Base-by-base conservation (phyloP, 805 yeast genomes). In the Metahyphopichia silvanorum region DNA sequence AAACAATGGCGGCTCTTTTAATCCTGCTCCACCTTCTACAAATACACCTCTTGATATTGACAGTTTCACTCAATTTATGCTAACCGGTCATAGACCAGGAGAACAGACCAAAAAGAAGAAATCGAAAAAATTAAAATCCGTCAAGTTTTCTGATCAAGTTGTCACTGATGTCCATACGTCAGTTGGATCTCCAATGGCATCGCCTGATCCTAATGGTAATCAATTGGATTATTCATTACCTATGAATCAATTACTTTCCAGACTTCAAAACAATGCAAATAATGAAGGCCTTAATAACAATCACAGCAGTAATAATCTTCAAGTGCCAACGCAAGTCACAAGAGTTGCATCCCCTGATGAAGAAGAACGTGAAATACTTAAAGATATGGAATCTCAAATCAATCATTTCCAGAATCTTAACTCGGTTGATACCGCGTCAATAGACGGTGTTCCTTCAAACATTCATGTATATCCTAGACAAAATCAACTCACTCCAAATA, bases 11-110 rank as follows among this genome's bases (percentile, higher is more conserved):
- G 16, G 18, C 14, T 16, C 16, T 27, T 30, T 20, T 16, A 25
- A 21, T 13, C 21, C 12, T 14, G 22, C 13, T 16, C 19, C 13
- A 22, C 21, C 27, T 11, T 23, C 16, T 5, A 8, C 15, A 26
- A n/a, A 15, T 5, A 27, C 21, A 13, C 77, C 77, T 33, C 69
- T 86, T 16, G 96, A 89, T 51, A 65, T 89, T 44, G 96, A 89
- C 55, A 77, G 87, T 19, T 89, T 89, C 56, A 85, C 95, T 12
- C 81, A 83, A 42, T 79, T 89, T 48, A 69, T 87, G 47, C 61
- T 89, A 45, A 86, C 96, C 0, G 96, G 96, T 2, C 77, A 81
- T 43, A 62, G 85, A 23, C 86, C 86, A 16, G 65, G 55, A 11
- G 69, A 74, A 33, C 34, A 51, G 40, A 45, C 57, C 43, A 52